phyloP scores from a whole-genome alignment of 2,329 filamentous ascomycete genomes.

The Tolypocladium endophyticum region DNA sequence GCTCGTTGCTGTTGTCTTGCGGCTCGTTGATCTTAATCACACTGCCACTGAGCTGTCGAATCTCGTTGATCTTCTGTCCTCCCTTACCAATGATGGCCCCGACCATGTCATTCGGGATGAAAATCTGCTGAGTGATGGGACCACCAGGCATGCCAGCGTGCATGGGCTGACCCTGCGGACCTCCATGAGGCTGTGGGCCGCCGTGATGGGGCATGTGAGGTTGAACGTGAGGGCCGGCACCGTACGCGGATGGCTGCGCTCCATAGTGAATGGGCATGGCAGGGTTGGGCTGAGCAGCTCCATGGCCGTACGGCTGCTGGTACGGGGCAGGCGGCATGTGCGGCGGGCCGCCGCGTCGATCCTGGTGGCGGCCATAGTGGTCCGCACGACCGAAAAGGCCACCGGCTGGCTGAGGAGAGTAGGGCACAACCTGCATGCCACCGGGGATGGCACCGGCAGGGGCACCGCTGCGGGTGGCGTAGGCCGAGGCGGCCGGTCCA shows the following conservation, averaged over 20 bases:
- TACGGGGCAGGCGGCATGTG: conserved; percentile 68
- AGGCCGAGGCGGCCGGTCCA: conserved; percentile 91
- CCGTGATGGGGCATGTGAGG: conserved; percentile 57
- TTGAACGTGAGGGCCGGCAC: conserved; percentile 65
- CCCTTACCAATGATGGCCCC: conserved; percentile 98
- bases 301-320: conserved; percentile 58
- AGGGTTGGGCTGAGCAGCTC: conserved; percentile 47
- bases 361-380: conserved; percentile 65
- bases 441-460: conserved; percentile 90
- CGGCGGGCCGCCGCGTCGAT: conserved; percentile 52
- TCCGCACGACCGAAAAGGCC: conserved; percentile 90
- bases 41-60: conserved; percentile 89
- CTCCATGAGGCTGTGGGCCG: conserved; percentile 45
- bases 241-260: conserved; percentile 64
- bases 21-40: conserved; percentile 99
- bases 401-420: conserved; percentile 83
- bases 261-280: conserved; percentile 72
- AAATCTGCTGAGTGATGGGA: conserved; percentile 94
- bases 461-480: conserved; percentile 87
- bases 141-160: conserved; percentile 46
- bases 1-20: conserved; percentile 97
- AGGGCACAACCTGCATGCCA: conserved; percentile 98
- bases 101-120: conserved; percentile 99
- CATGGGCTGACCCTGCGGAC: conserved; percentile 65
- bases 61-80: conserved; percentile 98